Base-by-base conservation (phyloP, 257 asterid genomes). In the Lithospermum erythrorhizon region DNA sequence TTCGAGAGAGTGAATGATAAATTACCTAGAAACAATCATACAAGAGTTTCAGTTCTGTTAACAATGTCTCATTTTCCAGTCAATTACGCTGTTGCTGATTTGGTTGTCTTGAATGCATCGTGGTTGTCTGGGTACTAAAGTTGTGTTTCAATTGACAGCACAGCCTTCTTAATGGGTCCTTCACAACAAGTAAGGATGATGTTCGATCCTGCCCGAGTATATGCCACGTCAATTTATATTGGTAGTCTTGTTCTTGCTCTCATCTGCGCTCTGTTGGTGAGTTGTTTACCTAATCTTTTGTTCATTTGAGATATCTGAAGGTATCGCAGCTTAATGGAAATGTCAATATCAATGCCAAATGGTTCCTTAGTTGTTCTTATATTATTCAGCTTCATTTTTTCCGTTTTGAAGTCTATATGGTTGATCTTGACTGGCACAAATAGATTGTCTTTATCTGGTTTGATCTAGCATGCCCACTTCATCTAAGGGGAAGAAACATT, bases 221-320 rank as follows among this genome's bases (percentile, higher is more conserved):
- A 84, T 70, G 95, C 98, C 49, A 84, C 95, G 5, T 76, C 83
- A 51, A 67, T 93, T 57, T 93, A 89, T 62, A 66, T 65, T 6
- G 97, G 94, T 17, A 81, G 87, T 69, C 95, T 85, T 60, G 62
- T 83, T 47, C 52, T 89, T 60, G 97, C 99, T 75, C 95, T 93
- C 62, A 79, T 89, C 57, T 89, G 90, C 77, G 97, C 97, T 60
- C 97, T 88, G 67, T 58, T 74, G 95, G 98, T 91, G 74, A 83
- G 91, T 70, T 6, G 15, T 5, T 41, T 1, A 14, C 49, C 49
- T 41, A 17, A 41, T 41, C 49, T 13, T 8, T 41, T 11, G 49
- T 3, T 11, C 4, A 14, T 41, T 9, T 37, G 14, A 2, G 49
- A 13, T 41, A 41, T 41, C 3, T 41, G 49, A 14, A 41, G 49